Evolutionary conservation across 2,329 filamentous ascomycete species (phyloP).

Genomic region (Tolypocladium tropicale): DNA sequence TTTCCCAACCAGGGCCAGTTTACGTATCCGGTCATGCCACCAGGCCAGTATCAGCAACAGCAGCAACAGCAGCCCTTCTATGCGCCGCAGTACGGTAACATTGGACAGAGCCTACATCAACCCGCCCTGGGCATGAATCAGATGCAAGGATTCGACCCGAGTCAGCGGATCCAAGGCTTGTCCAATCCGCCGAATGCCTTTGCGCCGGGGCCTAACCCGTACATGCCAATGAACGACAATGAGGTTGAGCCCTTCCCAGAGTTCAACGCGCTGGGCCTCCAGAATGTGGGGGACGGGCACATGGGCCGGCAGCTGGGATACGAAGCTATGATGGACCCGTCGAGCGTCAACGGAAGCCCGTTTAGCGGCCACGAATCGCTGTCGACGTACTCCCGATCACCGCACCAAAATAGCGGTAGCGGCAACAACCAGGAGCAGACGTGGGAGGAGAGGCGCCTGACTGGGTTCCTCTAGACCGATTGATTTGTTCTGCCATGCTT

Average conservation of each 20-base stretch:
- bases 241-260: constrained; percentile 21
- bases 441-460: constrained; percentile 15
- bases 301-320: constrained; percentile 19
- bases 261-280: constrained; percentile 22
- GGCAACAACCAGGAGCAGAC: not conserved
- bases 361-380: constrained; percentile 25
- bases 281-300: constrained; percentile 11
- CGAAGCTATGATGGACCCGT: constrained; percentile 19
- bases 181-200: constrained; percentile 13
- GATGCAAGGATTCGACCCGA: constrained; percentile 14
- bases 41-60: constrained; percentile 13
- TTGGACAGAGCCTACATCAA: constrained; percentile 15
- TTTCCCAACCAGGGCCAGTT: constrained; percentile 11
- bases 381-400: constrained; percentile 24
- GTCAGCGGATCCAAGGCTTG: constrained; percentile 14
- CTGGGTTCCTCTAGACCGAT: constrained; percentile 6
- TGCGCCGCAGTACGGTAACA: constrained; percentile 15
- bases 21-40: constrained; percentile 16
- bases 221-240: constrained; percentile 13
- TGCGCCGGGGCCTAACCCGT: constrained; percentile 11
- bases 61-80: constrained; percentile 9
- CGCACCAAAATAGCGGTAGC: constrained; percentile 16
- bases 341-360: constrained; percentile 22
- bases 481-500: not conserved
- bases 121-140: constrained; percentile 13